A percentile compares a stretch with the other conserved stretches of the same genome.
Conservation (phyloP, 192 early-diverging fungal species). For the Gamsiella multidivaricata region DNA sequence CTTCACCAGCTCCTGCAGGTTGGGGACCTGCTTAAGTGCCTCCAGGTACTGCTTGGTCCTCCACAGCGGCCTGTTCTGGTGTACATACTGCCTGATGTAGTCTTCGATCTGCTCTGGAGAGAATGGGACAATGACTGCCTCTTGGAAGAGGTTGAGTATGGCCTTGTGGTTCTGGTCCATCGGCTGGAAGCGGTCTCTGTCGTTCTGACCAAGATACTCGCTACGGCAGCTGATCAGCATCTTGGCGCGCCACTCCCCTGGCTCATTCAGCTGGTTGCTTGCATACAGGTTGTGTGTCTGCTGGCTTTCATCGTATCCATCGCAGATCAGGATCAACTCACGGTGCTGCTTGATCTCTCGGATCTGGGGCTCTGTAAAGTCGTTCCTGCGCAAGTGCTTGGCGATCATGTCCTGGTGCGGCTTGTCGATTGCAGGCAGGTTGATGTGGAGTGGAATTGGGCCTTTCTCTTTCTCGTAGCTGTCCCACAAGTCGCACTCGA, state of each 20-base stretch:
- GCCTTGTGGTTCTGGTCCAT: no score
- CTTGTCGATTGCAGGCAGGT: not conserved
- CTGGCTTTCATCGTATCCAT: slow-evolving; percentile 15
- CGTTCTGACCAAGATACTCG: not conserved
- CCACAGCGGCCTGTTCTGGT: not conserved
- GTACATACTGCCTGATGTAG: not conserved
- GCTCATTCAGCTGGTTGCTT: not conserved
- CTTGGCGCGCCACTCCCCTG: slow-evolving; percentile 1
- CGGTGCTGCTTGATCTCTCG: slow-evolving; percentile 4
- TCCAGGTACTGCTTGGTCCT: not conserved
- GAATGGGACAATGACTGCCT: slow-evolving; percentile 8
- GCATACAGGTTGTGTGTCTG: not conserved
- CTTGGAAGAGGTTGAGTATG: not conserved
- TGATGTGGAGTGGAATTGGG: not conserved
- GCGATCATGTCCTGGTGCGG: slow-evolving; percentile 8
- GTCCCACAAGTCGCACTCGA: not conserved
- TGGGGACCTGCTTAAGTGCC: not conserved
- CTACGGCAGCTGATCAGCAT: slow-evolving; percentile 14
- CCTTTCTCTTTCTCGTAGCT: not conserved
- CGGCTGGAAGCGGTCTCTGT: not conserved
- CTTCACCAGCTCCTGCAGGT: slow-evolving; percentile 1
- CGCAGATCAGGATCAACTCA: slow-evolving; percentile 15
- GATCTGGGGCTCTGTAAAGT: not conserved
- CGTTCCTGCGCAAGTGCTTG: not conserved
- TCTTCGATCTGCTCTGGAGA: not conserved